Evolutionary conservation across 23 red algal genomes (phyloP).

Genomic region (Gracilaria caudata): DNA sequence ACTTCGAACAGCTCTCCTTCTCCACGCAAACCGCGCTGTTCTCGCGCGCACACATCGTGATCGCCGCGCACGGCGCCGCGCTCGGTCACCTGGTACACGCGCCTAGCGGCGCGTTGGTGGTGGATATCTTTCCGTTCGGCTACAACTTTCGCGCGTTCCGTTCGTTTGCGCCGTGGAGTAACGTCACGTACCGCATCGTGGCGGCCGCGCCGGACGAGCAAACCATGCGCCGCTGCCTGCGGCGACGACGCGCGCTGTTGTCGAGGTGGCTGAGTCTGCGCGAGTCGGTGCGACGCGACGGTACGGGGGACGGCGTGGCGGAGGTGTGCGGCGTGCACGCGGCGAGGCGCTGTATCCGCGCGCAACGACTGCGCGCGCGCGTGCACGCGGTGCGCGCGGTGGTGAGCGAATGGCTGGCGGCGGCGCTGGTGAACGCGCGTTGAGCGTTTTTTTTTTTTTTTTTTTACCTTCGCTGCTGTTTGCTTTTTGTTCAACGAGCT

Average conservation of each 20-base stretch:
- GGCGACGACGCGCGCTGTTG: neutral
- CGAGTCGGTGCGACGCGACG: too few species aligned
- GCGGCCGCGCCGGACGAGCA: neutral
- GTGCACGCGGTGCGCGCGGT: neutral
- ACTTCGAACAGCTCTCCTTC: neutral
- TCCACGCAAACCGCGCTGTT: neutral
- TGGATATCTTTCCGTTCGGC: slow-evolving; percentile 1
- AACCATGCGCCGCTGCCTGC: neutral
- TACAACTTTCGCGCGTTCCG: neutral
- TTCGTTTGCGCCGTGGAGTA: neutral
- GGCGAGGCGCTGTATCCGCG: neutral
- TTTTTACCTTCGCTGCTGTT: too few species aligned
- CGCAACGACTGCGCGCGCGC: neutral
- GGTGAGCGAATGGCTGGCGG: neutral
- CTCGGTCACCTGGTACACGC: neutral
- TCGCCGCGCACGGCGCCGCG: neutral
- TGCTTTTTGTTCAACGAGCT: too few species aligned
- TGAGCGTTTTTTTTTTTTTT: too few species aligned
- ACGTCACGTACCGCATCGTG: neutral
- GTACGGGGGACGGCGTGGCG: too few species aligned
- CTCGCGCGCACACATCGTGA: neutral
- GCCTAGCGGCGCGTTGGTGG: neutral
- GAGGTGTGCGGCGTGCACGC: neutral
- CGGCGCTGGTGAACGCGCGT: too few species aligned
- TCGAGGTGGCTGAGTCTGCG: neutral